These are phyloP conservation scores for Sporisorium exsertum DNA, from an alignment of 1,284 basidiomycete species.

Conservation along the genomic window DNA sequence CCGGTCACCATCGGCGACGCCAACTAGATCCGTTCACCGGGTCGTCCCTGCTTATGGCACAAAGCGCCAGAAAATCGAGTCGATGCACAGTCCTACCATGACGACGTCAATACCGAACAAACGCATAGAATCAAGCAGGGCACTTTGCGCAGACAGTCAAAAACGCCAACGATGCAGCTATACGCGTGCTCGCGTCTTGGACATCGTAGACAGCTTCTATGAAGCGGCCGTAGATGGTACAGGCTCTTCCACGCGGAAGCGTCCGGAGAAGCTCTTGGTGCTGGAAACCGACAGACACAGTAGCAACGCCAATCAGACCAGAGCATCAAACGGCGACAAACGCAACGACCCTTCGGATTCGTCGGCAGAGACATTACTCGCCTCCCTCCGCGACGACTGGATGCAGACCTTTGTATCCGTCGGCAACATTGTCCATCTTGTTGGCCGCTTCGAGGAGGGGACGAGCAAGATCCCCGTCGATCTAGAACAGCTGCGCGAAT, in stretches of 20 bases:
- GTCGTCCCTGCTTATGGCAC: constrained; percentile 18
- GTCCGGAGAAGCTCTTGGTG: constrained; percentile 35
- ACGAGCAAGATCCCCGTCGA: constrained; percentile 12
- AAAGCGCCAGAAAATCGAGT: constrained; percentile 35
- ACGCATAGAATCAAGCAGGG: neutral
- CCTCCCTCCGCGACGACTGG: constrained; percentile 62
- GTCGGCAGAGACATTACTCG: constrained; percentile 22
- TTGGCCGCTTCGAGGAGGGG: constrained; percentile 46
- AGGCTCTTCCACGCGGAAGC: constrained; percentile 11
- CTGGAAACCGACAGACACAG: constrained; percentile 27
- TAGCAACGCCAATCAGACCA: constrained; percentile 12
- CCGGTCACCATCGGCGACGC: neutral
- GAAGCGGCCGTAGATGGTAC: neutral
- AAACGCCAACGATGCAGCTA: constrained; percentile 19
- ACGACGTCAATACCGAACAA: neutral
- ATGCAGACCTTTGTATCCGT: constrained; percentile 33
- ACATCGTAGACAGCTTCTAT: constrained; percentile 26
- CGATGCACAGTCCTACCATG: neutral
- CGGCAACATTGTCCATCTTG: constrained; percentile 54
- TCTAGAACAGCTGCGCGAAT: neutral
- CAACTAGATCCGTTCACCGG: constrained; percentile 5
- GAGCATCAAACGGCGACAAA: neutral
- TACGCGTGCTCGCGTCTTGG: constrained; percentile 32
- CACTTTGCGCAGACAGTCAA: neutral
- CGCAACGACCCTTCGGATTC: neutral